Conservation (phyloP, 2,329 filamentous ascomycete species). For the Alternaria brassicae region DNA sequence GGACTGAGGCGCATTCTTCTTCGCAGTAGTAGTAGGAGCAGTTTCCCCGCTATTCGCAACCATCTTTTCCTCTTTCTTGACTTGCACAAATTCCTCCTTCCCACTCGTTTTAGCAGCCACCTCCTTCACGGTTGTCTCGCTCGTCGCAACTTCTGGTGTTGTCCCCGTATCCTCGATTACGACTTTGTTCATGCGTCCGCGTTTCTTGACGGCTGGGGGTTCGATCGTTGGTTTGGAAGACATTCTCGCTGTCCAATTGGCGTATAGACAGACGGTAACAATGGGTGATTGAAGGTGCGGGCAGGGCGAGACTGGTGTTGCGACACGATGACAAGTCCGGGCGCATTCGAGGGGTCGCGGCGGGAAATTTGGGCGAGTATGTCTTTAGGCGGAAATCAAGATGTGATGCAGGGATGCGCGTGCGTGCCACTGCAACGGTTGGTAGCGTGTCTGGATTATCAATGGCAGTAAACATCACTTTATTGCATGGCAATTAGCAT, state of each 20-base stretch:
- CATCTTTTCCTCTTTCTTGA: constrained; percentile 22
- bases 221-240: constrained; percentile 22
- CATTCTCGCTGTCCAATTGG: constrained; percentile 18
- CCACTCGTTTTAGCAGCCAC: constrained; percentile 31
- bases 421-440: neutral
- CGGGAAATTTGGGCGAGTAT: constrained; percentile 25
- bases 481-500: neutral
- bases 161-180: constrained; percentile 27
- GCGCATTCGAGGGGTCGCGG: constrained; percentile 24
- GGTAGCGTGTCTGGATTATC: constrained; percentile 6
- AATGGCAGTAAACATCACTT: constrained; percentile 3
- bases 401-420: constrained; percentile 22
- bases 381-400: constrained; percentile 14
- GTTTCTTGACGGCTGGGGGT: constrained; percentile 35
- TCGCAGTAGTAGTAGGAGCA: constrained; percentile 1
- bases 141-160: constrained; percentile 16
- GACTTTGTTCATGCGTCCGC: constrained; percentile 45
- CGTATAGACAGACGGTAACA: neutral
- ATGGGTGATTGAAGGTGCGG: neutral
- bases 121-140: constrained; percentile 29
- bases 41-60: constrained; percentile 21
- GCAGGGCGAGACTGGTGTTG: neutral
- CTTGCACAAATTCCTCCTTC: constrained; percentile 22
- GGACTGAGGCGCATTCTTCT: constrained; percentile 19
- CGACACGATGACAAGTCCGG: constrained; percentile 21